These are phyloP conservation scores for Chlorophyllum brunneum DNA, from an alignment of 768 basidiomycete genomes.

Conservation along the genomic window DNA sequence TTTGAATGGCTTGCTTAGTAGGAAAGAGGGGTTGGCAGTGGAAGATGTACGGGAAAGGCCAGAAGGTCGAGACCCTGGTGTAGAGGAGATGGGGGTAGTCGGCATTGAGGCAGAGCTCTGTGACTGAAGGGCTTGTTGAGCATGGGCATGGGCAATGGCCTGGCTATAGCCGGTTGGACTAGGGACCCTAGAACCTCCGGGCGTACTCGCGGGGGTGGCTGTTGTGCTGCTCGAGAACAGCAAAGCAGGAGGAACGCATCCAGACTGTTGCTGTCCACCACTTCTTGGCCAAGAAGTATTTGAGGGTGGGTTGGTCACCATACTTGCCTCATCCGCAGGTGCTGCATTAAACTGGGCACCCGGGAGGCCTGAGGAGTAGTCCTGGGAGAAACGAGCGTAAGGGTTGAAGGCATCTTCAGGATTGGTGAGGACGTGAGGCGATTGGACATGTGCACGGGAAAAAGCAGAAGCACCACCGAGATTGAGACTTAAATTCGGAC, in stretches of 20 bases:
- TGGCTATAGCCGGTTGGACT: constrained; percentile 17
- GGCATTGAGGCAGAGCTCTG: constrained; percentile 14
- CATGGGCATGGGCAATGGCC: constrained; percentile 12
- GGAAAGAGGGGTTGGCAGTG: constrained; percentile 49
- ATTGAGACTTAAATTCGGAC: constrained; percentile 21
- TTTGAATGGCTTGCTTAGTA: constrained; percentile 81
- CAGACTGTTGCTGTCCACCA: constrained; percentile 21
- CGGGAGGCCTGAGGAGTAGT: constrained; percentile 62
- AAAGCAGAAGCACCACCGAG: constrained; percentile 20
- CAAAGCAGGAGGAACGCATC: constrained; percentile 64
- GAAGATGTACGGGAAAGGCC: constrained; percentile 17
- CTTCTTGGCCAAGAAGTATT: constrained; percentile 11
- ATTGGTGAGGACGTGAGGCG: constrained; percentile 20
- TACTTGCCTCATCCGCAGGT: constrained; percentile 32
- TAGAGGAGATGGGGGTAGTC: constrained; percentile 18
- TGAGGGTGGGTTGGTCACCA: constrained; percentile 12
- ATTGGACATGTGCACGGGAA: constrained; percentile 17
- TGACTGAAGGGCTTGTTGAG: constrained; percentile 17
- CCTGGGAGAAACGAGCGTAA: constrained; percentile 59
- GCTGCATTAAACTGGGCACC: constrained; percentile 45
- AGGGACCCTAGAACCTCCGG: constrained; percentile 40
- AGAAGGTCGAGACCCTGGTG: constrained; percentile 9
- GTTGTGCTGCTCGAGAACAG: constrained; percentile 41
- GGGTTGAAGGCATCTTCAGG: constrained; percentile 62
- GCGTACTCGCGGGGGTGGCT: constrained; percentile 44